These are phyloP conservation scores for Crepidotus variabilis DNA, from an alignment of 768 basidiomycete genomes.

Conservation along the genomic window DNA sequence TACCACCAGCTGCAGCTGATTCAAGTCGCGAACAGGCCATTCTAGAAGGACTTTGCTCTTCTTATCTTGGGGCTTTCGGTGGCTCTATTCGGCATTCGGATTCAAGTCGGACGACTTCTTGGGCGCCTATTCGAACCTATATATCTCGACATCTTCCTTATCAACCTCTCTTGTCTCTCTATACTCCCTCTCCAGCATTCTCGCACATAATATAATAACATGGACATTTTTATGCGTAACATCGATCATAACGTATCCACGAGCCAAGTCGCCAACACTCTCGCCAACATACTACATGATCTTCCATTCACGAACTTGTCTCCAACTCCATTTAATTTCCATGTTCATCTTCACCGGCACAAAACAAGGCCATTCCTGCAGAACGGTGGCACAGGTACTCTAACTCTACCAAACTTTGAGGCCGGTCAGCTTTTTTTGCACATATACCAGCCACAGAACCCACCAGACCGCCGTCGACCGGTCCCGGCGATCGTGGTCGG, in stretches of 20 bases:
- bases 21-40: not conserved
- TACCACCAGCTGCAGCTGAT: not conserved
- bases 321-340: conserved; percentile 43
- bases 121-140: not conserved
- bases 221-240: conserved; percentile 40
- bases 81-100: not conserved
- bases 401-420: conserved; percentile 43
- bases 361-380: conserved; percentile 19
- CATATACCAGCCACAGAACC: conserved; percentile 28
- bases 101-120: not conserved
- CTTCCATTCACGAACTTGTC: conserved; percentile 29
- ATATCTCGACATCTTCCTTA: not conserved
- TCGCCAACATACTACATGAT: conserved; percentile 46
- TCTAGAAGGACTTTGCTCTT: too few relatives aligned
- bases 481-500: not conserved
- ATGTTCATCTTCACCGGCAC: conserved; percentile 44
- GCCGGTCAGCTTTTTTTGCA: conserved; percentile 40
- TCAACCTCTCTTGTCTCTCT: conserved; percentile 12
- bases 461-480: not conserved
- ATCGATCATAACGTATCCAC: conserved; percentile 27
- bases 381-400: conserved; percentile 39
- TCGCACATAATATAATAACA: conserved; percentile 12
- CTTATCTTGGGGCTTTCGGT: not conserved
- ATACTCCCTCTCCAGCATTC: conserved; percentile 1
- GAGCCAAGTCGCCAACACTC: conserved; percentile 25